phyloP scores from a whole-genome alignment of 495 filamentous ascomycete species.

The Acidiella bohemica region DNA sequence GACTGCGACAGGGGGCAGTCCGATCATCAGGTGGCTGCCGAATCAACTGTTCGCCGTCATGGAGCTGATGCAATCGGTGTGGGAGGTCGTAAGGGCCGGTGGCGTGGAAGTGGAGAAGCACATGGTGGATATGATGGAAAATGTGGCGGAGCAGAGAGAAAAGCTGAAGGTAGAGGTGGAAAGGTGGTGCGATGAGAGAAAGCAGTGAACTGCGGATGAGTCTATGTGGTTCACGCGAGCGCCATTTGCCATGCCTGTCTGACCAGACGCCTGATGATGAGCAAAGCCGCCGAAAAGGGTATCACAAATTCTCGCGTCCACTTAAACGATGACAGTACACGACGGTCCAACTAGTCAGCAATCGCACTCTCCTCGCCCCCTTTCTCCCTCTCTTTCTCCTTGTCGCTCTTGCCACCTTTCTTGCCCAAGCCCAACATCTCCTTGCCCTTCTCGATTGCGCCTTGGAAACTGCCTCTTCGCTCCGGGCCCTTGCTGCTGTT shows the following conservation, averaged over 20 bases:
- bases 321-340: too few species aligned
- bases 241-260: too few species aligned
- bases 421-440: constrained; percentile 17
- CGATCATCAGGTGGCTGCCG: constrained; percentile 76
- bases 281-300: too few species aligned
- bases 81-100: constrained; percentile 1
- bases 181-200: constrained; percentile 63
- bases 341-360: too few species aligned
- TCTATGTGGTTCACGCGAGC: too few species aligned
- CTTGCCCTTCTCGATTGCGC: constrained; percentile 17
- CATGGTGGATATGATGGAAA: constrained; percentile 50
- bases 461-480: constrained; percentile 15
- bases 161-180: constrained; percentile 65
- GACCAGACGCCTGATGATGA: too few species aligned
- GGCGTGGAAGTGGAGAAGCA: constrained; percentile 27
- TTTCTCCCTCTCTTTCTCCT: too few species aligned
- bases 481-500: constrained; percentile 1
- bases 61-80: constrained; percentile 53
- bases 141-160: constrained; percentile 51
- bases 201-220: constrained; percentile 19
- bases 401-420: too few species aligned
- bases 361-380: too few species aligned
- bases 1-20: constrained; percentile 79
- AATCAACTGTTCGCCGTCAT: constrained; percentile 71
- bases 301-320: too few species aligned